phyloP scores from a whole-genome alignment of 352 stramenopile species.

The Pythium coloratum region DNA sequence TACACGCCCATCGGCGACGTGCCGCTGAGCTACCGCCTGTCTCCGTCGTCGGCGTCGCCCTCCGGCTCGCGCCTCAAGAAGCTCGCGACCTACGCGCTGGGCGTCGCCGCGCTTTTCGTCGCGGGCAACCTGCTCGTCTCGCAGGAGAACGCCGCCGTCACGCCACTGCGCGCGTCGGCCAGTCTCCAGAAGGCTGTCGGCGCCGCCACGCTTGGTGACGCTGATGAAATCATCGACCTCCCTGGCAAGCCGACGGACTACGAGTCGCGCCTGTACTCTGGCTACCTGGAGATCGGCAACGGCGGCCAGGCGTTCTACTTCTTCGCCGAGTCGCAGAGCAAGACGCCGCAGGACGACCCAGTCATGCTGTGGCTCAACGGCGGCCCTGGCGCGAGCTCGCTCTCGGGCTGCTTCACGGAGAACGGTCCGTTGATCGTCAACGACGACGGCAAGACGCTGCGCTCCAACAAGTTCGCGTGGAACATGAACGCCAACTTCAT shows the following conservation, averaged over 20 bases:
- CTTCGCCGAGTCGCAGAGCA: conserved; percentile 60
- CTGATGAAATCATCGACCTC: conserved; percentile 50
- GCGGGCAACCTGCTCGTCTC: conserved; percentile 22
- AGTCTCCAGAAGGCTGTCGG: neutral
- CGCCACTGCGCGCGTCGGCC: neutral
- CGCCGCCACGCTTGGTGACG: conserved; percentile 18
- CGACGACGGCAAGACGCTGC: conserved; percentile 43
- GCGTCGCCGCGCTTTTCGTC: conserved; percentile 23
- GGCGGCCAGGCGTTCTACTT: conserved; percentile 72
- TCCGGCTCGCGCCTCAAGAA: conserved; percentile 15
- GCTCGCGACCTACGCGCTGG: conserved; percentile 20
- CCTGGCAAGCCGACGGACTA: conserved; percentile 52
- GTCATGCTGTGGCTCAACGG: conserved; percentile 75
- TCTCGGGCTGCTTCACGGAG: conserved; percentile 64
- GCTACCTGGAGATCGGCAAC: conserved; percentile 54
- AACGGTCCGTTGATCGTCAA: conserved; percentile 72
- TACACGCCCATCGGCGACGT: conserved; percentile 29
- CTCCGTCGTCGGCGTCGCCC: neutral
- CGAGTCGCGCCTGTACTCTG: conserved; percentile 51
- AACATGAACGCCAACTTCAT: conserved; percentile 57
- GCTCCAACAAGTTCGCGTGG: conserved; percentile 55
- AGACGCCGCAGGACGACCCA: conserved; percentile 36
- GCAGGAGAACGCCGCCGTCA: neutral
- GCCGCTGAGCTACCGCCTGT: conserved; percentile 24
- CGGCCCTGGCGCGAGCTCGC: conserved; percentile 56